A percentile compares a stretch with the other conserved stretches of the same genome.
phyloP scores from a whole-genome alignment of 257 asterid genomes.

The Thymus mandschuricus region DNA sequence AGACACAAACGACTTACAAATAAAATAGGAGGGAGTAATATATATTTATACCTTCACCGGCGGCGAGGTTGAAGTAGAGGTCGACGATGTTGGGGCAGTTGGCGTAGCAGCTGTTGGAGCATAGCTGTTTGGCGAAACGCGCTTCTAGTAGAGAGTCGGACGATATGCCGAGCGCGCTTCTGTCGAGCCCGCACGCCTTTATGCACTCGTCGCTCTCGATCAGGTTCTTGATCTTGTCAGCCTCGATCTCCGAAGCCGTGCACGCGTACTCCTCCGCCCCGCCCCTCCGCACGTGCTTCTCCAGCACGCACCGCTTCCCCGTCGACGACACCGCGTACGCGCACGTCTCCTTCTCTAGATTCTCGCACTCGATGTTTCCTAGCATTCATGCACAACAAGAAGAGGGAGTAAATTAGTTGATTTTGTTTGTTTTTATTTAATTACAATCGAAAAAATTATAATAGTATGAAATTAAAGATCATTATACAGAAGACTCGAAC shows the following conservation, averaged over 20 bases:
- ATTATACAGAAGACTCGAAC: too few relatives aligned
- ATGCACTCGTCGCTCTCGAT: conserved; percentile 73
- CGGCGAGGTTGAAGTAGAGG: conserved; percentile 86
- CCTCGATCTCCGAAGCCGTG: conserved; percentile 63
- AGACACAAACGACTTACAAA: too few relatives aligned
- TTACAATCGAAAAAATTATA: too few relatives aligned
- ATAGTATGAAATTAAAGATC: too few relatives aligned
- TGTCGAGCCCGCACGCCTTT: conserved; percentile 59
- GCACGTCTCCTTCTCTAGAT: conserved; percentile 47
- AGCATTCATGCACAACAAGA: too few relatives aligned
- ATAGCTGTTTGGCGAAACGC: conserved; percentile 54
- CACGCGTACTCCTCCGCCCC: conserved; percentile 56
- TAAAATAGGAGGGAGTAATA: too few relatives aligned
- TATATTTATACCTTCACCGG: conserved; percentile 35
- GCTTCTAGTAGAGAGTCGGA: conserved; percentile 72
- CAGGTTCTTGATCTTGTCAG: conserved; percentile 46
- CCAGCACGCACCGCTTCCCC: conserved; percentile 78
- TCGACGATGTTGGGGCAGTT: conserved; percentile 72
- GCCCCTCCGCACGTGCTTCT: conserved; percentile 52
- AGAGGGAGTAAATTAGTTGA: too few relatives aligned
- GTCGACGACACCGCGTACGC: conserved; percentile 60
- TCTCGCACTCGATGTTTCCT: conserved; percentile 50
- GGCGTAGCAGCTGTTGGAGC: conserved; percentile 63
- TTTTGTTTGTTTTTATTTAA: too few relatives aligned
- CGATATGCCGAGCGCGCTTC: conserved; percentile 74